Base-by-base conservation (phyloP, 2,329 filamentous ascomycete genomes). In the Aureobasidium melanogenum region DNA sequence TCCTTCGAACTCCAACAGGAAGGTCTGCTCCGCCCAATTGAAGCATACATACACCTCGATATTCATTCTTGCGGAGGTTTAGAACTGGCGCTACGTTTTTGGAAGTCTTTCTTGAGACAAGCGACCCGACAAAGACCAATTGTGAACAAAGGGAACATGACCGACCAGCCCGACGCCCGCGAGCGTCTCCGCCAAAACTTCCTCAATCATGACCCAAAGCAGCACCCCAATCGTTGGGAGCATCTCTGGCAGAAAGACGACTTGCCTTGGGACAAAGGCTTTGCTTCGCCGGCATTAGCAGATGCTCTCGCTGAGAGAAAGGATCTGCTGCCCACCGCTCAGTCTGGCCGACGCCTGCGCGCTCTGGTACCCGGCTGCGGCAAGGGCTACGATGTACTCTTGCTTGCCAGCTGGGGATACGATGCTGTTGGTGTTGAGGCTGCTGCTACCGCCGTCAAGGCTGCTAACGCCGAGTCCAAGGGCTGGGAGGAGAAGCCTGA, bases 311-410 rank as follows among this genome's bases (percentile, higher is more conserved):
- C 73, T 15, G 44, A 63, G 8, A 28, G 28, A 12, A 34, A 38
- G 19, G 64, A 67, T 6, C 36, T 68, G 34, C 63, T 72, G 15
- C 66, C 68, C 3, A 58, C 63, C 6, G 61, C 70, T 1, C 30
- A 61, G 15, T 46, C 61, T 34, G 57, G 60, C 12, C 55, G 63
- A 67, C 76, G 72, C 61, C 82, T 81, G 67, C 78, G 77, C 61
- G 90, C 87, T 1, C 77, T 95, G 9, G 87, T 96, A 0, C 88
- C 91, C 0, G 91, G 90, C 5, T 96, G 91, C 73, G 91, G 91
- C 0, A 82, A 83, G 50, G 91, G 91, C 5, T 88, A 94, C 69
- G 91, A 96, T 74, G 88, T 91, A 1, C 78, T 90, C 10, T 78
- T 96, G 39, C 80, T 96, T 47, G 83, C 85, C 54, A 83, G 84